Percentiles rank a stretch among this genome's conserved stretches.
These are phyloP conservation scores for Heliamphora exappendiculata DNA, from an alignment of 148 eudicot genomes.

Conservation along the genomic window DNA sequence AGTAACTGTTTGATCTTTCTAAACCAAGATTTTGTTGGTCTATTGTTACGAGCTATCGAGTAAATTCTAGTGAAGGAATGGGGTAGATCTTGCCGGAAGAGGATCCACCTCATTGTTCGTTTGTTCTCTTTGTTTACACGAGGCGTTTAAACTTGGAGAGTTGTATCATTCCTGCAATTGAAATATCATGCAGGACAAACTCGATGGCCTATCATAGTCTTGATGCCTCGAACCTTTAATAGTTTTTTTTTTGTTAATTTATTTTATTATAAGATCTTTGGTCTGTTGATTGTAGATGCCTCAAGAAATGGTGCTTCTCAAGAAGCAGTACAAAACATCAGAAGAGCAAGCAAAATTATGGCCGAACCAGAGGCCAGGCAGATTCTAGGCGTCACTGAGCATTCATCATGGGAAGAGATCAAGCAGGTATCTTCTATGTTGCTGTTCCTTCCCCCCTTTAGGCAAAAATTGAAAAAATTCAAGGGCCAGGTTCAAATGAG, in stretches of 20 bases:
- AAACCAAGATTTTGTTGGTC: too few species aligned
- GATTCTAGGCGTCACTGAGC: conserved; percentile 63
- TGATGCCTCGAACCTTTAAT: background rate
- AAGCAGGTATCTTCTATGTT: conserved; percentile 24
- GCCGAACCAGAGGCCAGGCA: conserved; percentile 76
- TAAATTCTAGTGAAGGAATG: too few species aligned
- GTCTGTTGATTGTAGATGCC: conserved; percentile 46
- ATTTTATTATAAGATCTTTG: background rate
- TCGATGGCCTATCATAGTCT: background rate
- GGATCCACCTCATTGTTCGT: too few species aligned
- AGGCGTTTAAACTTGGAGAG: background rate
- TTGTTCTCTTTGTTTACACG: too few species aligned
- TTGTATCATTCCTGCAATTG: background rate
- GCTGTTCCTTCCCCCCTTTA: background rate
- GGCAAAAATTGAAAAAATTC: too few species aligned
- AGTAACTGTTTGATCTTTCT: too few species aligned
- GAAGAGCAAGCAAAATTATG: conserved; percentile 52
- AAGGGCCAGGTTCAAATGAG: too few species aligned
- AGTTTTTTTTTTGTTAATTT: too few species aligned
- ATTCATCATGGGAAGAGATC: conserved; percentile 74
- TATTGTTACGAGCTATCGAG: too few species aligned
- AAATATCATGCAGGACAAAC: background rate
- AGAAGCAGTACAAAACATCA: conserved; percentile 51
- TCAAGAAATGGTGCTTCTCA: conserved; percentile 65
- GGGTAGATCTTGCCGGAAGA: too few species aligned